Conservation (phyloP, 441 rosid species). For the Corymbia calophylla region DNA sequence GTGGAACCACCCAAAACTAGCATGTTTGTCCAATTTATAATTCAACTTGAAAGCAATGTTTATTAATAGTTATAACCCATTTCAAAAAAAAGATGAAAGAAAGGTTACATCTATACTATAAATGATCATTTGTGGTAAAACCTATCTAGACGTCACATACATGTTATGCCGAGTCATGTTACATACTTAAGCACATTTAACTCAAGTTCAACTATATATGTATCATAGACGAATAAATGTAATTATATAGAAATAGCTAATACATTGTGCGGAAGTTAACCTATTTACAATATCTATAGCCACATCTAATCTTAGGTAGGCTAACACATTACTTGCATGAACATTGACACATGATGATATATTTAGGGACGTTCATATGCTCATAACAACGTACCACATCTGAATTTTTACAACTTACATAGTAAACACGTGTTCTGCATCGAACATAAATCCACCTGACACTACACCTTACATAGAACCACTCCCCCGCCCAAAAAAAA, state of each 20-base stretch:
- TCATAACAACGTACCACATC: neutral
- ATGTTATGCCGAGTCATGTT: neutral
- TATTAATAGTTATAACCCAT: neutral
- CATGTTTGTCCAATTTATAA: accelerated
- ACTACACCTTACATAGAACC: too few species aligned
- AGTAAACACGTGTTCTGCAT: accelerated
- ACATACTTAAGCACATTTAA: neutral
- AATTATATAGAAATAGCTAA: neutral
- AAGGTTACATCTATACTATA: neutral
- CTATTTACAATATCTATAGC: neutral
- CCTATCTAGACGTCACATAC: neutral
- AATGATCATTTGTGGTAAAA: neutral
- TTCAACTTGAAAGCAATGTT: accelerated
- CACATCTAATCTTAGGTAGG: neutral
- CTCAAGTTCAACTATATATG: neutral
- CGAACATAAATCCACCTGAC: neutral
- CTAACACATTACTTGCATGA: neutral
- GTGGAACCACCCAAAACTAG: neutral
- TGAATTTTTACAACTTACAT: neutral
- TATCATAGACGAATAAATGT: neutral
- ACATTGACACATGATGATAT: neutral
- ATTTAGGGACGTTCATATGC: neutral
- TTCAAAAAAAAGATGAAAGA: neutral
- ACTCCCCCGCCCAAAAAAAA: too few species aligned
- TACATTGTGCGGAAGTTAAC: neutral